Evolutionary conservation across 495 filamentous ascomycete species (phyloP).

Genomic region (Eremomyces bilateralis): DNA sequence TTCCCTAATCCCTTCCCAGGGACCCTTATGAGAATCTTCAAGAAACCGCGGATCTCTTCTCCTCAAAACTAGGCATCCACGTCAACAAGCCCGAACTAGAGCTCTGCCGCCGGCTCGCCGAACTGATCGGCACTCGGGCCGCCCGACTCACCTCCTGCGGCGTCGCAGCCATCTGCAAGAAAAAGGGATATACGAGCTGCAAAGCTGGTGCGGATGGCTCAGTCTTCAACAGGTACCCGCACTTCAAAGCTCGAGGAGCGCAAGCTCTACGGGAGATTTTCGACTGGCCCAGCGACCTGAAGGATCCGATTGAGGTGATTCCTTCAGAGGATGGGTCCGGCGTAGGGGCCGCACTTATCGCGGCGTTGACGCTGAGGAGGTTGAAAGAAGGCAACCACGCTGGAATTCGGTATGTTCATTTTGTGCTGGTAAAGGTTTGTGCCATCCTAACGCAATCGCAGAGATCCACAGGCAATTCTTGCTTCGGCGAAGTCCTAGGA

Average conservation of each 20-base stretch:
- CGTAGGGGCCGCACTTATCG: conserved; percentile 91
- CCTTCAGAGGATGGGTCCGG: conserved; percentile 86
- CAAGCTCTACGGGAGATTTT: conserved; percentile 80
- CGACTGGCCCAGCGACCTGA: conserved; percentile 52
- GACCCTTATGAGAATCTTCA: conserved; percentile 87
- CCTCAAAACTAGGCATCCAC: conserved; percentile 43
- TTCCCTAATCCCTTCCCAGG: conserved; percentile 16
- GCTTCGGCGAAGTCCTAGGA: too few species aligned
- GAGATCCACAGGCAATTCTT: too few species aligned
- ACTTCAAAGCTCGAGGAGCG: conserved; percentile 84
- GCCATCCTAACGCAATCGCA: too few species aligned
- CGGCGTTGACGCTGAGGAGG: conserved; percentile 75
- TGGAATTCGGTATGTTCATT: conserved; percentile 30
- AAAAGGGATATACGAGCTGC: conserved; percentile 71
- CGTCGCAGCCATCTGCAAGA: conserved; percentile 84
- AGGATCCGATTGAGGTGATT: conserved; percentile 68
- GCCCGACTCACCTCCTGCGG: conserved; percentile 85
- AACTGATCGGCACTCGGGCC: conserved; percentile 84
- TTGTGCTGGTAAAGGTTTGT: too few species aligned
- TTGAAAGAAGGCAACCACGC: conserved; percentile 56
- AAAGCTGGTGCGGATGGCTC: conserved; percentile 92
- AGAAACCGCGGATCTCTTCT: conserved; percentile 65
- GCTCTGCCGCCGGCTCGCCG: conserved; percentile 65
- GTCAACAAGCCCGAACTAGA: conserved; percentile 58
- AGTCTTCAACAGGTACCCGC: conserved; percentile 95